phyloP scores from a whole-genome alignment of 2,329 filamentous ascomycete species.

The Penicillium frequentans region DNA sequence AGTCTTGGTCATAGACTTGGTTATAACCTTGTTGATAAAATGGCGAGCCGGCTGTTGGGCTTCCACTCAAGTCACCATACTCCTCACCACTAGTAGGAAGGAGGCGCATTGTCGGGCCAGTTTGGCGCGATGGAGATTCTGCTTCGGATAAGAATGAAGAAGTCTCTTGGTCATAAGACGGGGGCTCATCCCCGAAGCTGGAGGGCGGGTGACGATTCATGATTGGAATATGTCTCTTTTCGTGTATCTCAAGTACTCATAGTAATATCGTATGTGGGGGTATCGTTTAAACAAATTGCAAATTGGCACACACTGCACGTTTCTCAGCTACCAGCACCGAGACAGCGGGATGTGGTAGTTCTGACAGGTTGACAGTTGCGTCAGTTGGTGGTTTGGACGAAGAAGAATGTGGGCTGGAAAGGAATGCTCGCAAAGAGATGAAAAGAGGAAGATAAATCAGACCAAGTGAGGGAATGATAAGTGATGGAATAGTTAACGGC shows the following conservation, averaged over 20 bases:
- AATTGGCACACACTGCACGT: background rate
- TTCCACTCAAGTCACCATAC: slow-evolving; percentile 33
- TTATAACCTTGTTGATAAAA: slow-evolving; percentile 24
- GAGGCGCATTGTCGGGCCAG: slow-evolving; percentile 47
- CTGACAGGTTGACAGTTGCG: slow-evolving; percentile 9
- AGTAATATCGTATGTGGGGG: slow-evolving; percentile 3
- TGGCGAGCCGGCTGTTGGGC: slow-evolving; percentile 25
- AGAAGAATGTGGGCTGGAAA: slow-evolving; percentile 11
- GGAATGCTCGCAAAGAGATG: slow-evolving; percentile 12
- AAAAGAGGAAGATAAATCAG: background rate
- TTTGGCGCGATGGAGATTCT: slow-evolving; percentile 32
- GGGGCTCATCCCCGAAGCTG: slow-evolving; percentile 45
- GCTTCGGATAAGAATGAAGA: slow-evolving; percentile 31
- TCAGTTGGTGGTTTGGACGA: slow-evolving; percentile 6
- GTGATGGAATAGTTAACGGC: background rate
- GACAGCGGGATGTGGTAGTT: slow-evolving; percentile 1
- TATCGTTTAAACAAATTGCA: background rate
- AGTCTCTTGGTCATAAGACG: slow-evolving; percentile 39
- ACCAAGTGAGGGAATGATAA: background rate
- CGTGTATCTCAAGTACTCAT: slow-evolving; percentile 18
- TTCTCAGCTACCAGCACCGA: slow-evolving; percentile 4
- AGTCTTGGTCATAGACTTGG: slow-evolving; percentile 8
- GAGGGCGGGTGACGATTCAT: slow-evolving; percentile 33
- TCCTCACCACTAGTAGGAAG: slow-evolving; percentile 41
- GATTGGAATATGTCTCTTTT: slow-evolving; percentile 14